Conservation (phyloP, 192 early-diverging fungal species). For the Coemansia sp. region DNA sequence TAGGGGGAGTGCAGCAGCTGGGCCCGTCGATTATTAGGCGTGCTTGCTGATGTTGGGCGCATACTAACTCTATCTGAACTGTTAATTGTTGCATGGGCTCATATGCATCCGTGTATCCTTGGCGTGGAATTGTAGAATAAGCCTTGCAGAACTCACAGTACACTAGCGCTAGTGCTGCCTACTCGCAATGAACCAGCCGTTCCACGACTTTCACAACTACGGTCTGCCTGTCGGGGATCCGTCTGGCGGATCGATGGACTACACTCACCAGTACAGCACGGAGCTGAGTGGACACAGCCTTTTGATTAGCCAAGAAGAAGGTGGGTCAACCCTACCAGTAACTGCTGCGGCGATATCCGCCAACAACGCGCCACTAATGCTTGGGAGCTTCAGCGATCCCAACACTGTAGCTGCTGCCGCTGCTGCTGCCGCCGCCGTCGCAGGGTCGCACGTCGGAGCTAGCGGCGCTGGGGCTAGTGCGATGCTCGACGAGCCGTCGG, state of each 20-base stretch:
- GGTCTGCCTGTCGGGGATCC: slow-evolving; percentile 49
- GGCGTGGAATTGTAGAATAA: not conserved
- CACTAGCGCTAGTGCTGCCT: not conserved
- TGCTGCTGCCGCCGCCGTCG: slow-evolving; percentile 32
- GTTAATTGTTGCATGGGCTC: not conserved
- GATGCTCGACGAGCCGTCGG: slow-evolving; percentile 28
- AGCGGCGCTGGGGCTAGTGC: not conserved
- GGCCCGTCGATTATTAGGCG: not conserved
- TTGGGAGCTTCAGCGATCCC: slow-evolving; percentile 39
- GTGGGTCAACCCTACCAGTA: slow-evolving; percentile 22
- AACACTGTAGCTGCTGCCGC: slow-evolving; percentile 43
- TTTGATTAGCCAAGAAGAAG: slow-evolving; percentile 47
- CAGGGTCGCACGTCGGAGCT: slow-evolving; percentile 19
- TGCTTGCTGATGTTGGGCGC: not conserved
- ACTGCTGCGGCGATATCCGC: slow-evolving; percentile 25
- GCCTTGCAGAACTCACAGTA: not conserved
- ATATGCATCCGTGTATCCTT: too few relatives aligned
- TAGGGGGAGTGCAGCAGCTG: too few relatives aligned
- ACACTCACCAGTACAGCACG: slow-evolving; percentile 49
- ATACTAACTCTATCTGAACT: not conserved
- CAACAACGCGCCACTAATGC: slow-evolving; percentile 38
- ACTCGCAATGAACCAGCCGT: slow-evolving; percentile 45
- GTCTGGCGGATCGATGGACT: slow-evolving; percentile 39
- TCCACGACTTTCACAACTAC: slow-evolving; percentile 56
- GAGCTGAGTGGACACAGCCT: slow-evolving; percentile 44